Evolutionary conservation across 257 asterid genomes (phyloP), one percentile per base, ranked within the genome.

Genomic region (Haberlea rhodopensis): DNA sequence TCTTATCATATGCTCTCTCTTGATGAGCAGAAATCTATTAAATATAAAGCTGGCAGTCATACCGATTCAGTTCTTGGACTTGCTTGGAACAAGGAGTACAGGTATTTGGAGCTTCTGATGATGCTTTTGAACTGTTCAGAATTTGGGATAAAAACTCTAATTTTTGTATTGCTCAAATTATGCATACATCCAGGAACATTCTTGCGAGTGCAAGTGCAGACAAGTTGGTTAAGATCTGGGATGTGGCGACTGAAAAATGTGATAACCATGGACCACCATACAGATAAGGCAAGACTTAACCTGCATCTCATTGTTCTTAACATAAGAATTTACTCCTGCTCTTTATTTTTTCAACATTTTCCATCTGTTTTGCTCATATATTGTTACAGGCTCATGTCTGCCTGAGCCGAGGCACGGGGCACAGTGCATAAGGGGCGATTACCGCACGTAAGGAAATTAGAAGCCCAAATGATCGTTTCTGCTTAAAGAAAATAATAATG

Each of bases 161-260:
- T 18, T 60, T 54, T 6, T 49, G 22, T 40, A 9, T 60, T 32
- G 20, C 45, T 65, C 58, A 49, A 11, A 31, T 59, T 29, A 27
- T 66, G 65, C 32, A 37, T 51, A 62, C 71, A 27, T 65, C 23
- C 90, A 94, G 96, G 82, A 87, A 94, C 73, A 62, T 90, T 62
- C 91, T 94, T 63, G 96, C 96, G 20, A 92, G 96, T 79, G 97
- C 94, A 31, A 84, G 96, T 78, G 96, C 95, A 2, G 99, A 90
- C 83, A 86, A 87, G 62, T 69, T 80, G 77, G 96, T 94, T 57
- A 87, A 87, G 80, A 76, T 90, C 70, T 87, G 96, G 99, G 95
- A 94, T 53, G 83, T 87, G 73, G 81, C 88, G 45, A 86, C 90
- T 45, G 85, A 80, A 83, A 77, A 82, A 11, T 94, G 99, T 76